These are phyloP conservation scores for Camellia granthamiana DNA, from an alignment of 148 eudicot genomes.

Conservation along the genomic window DNA sequence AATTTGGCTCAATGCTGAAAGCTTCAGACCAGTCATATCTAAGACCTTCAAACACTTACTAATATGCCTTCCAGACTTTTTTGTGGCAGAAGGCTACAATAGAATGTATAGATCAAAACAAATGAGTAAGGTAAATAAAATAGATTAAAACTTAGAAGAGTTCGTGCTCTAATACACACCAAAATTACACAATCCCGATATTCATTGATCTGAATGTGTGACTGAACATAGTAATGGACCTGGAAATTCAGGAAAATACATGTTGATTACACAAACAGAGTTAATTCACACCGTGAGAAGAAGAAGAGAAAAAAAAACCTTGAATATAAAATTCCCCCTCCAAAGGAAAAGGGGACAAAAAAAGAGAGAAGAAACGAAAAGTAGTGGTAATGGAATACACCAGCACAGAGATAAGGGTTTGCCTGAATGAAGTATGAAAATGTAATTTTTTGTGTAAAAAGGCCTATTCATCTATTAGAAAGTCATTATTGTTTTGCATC, in stretches of 20 bases:
- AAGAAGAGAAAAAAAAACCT: background rate
- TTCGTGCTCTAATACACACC: conserved; percentile 39
- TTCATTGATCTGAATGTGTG: conserved; percentile 91
- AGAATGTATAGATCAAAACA: background rate
- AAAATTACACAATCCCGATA: conserved; percentile 78
- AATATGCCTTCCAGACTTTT: conserved; percentile 54
- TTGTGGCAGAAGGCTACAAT: conserved; percentile 70
- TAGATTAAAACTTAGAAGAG: background rate
- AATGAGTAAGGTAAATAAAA: background rate
- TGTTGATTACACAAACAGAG: background rate
- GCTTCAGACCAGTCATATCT: conserved; percentile 88
- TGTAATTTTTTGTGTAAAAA: background rate
- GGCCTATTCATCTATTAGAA: background rate
- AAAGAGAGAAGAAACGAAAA: background rate
- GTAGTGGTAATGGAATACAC: background rate
- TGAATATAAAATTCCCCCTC: background rate
- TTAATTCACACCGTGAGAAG: background rate
- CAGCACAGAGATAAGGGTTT: background rate
- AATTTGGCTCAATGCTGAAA: conserved; percentile 75
- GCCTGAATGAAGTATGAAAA: background rate
- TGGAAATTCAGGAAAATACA: conserved; percentile 26
- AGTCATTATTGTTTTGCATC: background rate
- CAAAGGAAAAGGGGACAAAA: background rate
- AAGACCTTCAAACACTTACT: conserved; percentile 75
- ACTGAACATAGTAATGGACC: conserved; percentile 83